These are phyloP conservation scores for Neocatenulostroma microsporum DNA, from an alignment of 2,329 filamentous ascomycete genomes.

Conservation along the genomic window DNA sequence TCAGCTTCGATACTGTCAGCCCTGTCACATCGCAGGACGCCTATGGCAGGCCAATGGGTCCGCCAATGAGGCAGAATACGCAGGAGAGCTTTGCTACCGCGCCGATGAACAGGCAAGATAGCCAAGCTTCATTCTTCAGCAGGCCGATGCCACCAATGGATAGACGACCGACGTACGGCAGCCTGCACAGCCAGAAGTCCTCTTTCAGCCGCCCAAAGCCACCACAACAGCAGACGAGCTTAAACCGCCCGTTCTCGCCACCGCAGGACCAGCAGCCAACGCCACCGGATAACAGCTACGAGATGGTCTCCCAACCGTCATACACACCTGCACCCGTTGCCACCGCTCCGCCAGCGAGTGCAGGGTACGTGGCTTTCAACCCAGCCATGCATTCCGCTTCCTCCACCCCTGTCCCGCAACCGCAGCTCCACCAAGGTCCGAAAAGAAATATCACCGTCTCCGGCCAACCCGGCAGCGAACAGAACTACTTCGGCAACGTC, in stretches of 20 bases:
- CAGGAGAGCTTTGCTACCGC: conserved; percentile 17
- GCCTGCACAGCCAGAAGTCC: conserved; percentile 21
- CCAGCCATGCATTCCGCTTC: conserved; percentile 14
- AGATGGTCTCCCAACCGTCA: conserved; percentile 23
- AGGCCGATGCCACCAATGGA: too few relatives aligned
- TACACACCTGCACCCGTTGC: conserved; percentile 2
- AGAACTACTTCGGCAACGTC: conserved; percentile 14
- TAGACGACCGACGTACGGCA: conserved; percentile 17
- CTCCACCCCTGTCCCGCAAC: conserved; percentile 7
- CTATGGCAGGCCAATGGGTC: conserved; percentile 12
- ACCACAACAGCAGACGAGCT: conserved; percentile 9
- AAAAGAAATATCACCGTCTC: conserved; percentile 16
- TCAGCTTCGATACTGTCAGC: conserved; percentile 13
- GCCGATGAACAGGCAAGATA: conserved; percentile 15
- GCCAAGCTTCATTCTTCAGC: conserved; percentile 14
- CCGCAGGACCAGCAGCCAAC: conserved; percentile 10
- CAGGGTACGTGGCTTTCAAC: conserved; percentile 29
- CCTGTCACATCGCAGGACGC: conserved; percentile 9
- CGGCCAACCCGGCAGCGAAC: conserved; percentile 6
- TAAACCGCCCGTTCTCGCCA: conserved; percentile 14
- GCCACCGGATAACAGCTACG: conserved; percentile 24
- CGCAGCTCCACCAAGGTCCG: conserved; percentile 6
- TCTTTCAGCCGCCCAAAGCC: conserved; percentile 16
- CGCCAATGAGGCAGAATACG: conserved; percentile 20
- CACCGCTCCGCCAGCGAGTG: conserved; percentile 6